These are phyloP conservation scores for Aspergillus nidulans DNA, from an alignment of 495 filamentous ascomycete species.

Conservation along the genomic window DNA sequence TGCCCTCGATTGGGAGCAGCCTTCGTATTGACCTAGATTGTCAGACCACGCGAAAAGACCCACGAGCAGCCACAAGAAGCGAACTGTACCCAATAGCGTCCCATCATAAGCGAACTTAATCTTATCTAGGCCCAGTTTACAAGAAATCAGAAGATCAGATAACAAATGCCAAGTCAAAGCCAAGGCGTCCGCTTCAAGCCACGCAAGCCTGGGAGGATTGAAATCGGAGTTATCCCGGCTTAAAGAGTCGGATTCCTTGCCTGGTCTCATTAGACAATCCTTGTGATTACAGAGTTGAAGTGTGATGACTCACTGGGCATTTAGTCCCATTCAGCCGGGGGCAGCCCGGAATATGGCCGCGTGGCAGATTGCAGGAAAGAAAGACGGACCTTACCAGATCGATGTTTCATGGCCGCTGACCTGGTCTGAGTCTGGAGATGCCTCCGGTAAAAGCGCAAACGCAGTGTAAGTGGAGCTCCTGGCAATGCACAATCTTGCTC, in stretches of 20 bases:
- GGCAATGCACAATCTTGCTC: no score
- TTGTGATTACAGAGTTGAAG: no score
- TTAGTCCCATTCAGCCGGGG: not conserved
- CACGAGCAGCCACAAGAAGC: not conserved
- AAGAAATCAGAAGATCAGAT: slow-evolving; percentile 25
- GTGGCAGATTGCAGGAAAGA: slow-evolving; percentile 11
- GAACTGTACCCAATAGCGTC: not conserved
- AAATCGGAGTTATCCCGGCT: not conserved
- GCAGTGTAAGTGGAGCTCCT: slow-evolving; percentile 14
- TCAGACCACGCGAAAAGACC: not conserved
- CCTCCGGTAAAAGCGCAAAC: no score
- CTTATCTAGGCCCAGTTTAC: not conserved
- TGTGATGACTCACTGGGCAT: slow-evolving; percentile 11
- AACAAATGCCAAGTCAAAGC: slow-evolving; percentile 11
- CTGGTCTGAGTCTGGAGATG: slow-evolving; percentile 7
- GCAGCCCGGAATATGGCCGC: slow-evolving; percentile 12
- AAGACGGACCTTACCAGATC: slow-evolving; percentile 14
- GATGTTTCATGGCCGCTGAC: slow-evolving; percentile 21
- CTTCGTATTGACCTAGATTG: no score
- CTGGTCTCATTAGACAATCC: not conserved
- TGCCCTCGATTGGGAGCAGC: no score
- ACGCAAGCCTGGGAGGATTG: no score
- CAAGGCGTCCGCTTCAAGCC: slow-evolving; percentile 9
- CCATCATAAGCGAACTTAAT: not conserved
- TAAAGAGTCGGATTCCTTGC: not conserved